These are phyloP conservation scores for Suillus subaureus DNA, from an alignment of 768 basidiomycete species.

Conservation along the genomic window DNA sequence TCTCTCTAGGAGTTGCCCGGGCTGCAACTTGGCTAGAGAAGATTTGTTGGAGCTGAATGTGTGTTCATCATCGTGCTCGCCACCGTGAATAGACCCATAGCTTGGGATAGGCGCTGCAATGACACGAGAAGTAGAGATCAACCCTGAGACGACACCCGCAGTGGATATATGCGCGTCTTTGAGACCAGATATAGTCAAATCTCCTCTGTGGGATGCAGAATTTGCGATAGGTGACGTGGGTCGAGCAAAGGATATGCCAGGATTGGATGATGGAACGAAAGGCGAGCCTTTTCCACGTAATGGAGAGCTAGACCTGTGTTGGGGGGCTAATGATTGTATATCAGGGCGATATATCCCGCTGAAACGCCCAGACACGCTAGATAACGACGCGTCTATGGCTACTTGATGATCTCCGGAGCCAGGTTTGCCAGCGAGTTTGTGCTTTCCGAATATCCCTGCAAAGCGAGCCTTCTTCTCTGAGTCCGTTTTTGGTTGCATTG, in stretches of 20 bases:
- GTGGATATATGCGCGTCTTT: conserved; percentile 8
- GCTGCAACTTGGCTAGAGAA: background rate
- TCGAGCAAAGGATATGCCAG: background rate
- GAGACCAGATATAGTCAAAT: conserved; percentile 2
- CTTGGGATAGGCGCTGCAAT: conserved; percentile 1
- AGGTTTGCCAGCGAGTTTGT: background rate
- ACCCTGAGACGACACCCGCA: background rate
- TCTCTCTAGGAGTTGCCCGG: background rate
- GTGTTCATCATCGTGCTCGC: background rate
- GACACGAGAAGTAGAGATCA: background rate
- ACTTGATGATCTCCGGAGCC: background rate
- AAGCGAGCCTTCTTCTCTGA: conserved; percentile 3
- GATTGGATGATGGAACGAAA: background rate
- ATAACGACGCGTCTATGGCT: background rate
- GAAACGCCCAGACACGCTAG: background rate
- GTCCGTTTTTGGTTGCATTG: background rate
- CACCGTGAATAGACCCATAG: background rate
- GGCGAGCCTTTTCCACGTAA: background rate
- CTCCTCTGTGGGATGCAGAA: background rate
- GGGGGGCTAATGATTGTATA: background rate
- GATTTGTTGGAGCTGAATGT: conserved; percentile 5
- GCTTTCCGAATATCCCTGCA: background rate
- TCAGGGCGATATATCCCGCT: background rate
- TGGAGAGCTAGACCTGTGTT: background rate
- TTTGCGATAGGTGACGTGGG: background rate